These are phyloP conservation scores for Exophiala aquamarina DNA, from an alignment of 2,329 filamentous ascomycete genomes.

Conservation along the genomic window DNA sequence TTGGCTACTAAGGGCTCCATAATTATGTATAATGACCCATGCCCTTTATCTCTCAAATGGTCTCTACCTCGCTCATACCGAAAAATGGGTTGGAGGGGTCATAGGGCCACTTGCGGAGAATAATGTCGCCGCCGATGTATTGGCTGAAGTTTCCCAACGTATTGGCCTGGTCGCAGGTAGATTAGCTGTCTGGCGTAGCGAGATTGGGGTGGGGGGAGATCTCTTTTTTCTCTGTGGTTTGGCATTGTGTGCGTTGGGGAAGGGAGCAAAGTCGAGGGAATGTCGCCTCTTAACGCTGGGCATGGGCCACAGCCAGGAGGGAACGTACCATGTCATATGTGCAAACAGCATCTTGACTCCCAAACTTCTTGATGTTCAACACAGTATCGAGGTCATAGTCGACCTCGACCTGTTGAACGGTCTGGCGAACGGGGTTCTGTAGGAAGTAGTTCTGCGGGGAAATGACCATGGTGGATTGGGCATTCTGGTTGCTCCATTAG, in stretches of 20 bases:
- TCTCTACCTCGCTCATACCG: neutral
- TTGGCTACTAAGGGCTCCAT: too few relatives aligned
- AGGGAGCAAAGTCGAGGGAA: too few relatives aligned
- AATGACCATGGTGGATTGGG: slow-evolving; percentile 2
- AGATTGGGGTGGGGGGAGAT: neutral
- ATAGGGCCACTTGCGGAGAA: slow-evolving; percentile 1
- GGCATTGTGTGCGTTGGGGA: too few relatives aligned
- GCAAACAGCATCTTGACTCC: neutral
- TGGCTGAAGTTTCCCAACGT: neutral
- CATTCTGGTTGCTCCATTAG: neutral
- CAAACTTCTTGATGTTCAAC: neutral
- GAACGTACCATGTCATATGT: slow-evolving; percentile 1
- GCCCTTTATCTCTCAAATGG: neutral
- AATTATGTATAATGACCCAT: too few relatives aligned
- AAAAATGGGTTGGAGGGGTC: slow-evolving; percentile 1
- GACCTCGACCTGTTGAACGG: slow-evolving; percentile 6
- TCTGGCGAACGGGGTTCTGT: slow-evolving; percentile 7
- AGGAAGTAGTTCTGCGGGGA: slow-evolving; percentile 9
- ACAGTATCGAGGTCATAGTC: slow-evolving; percentile 17
- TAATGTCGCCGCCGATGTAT: neutral
- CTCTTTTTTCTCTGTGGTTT: too few relatives aligned
- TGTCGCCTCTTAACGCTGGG: too few relatives aligned
- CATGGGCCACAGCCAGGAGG: neutral
- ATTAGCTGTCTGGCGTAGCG: neutral
- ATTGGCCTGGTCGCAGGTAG: neutral